Conservation (phyloP, 1,139 yeast species). For the Pichia sp. region DNA sequence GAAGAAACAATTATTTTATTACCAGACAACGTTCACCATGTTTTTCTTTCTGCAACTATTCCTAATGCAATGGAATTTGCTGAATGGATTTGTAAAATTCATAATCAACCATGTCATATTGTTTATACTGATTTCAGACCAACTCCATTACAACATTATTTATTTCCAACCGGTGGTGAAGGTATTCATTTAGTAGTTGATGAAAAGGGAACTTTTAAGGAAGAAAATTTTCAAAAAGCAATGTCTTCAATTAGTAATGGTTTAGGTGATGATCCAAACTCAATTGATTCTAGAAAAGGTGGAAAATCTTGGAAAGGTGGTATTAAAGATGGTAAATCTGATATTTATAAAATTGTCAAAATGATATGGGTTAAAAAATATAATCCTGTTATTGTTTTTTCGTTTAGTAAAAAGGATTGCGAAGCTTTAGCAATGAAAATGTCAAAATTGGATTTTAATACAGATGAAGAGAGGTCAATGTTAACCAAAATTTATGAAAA, state of each 20-base stretch:
- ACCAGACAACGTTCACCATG: conserved; percentile 91
- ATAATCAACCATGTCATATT: conserved; percentile 94
- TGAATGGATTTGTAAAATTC: conserved; percentile 94
- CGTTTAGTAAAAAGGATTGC: conserved; percentile 94
- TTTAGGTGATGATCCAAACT: conserved; percentile 75
- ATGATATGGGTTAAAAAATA: conserved; percentile 95
- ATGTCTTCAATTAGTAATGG: conserved; percentile 87
- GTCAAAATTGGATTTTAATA: conserved; percentile 90
- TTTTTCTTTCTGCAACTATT: conserved; percentile 87
- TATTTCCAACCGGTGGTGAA: conserved; percentile 95
- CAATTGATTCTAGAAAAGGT: conserved; percentile 50
- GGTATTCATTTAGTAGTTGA: conserved; percentile 97
- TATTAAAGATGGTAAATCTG: conserved; percentile 68
- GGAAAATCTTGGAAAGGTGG: conserved; percentile 90
- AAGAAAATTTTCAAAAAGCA: conserved; percentile 96
- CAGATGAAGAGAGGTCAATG: conserved; percentile 86
- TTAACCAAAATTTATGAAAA: conserved; percentile 81
- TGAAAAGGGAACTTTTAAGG: conserved; percentile 92
- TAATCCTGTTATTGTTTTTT: conserved; percentile 96
- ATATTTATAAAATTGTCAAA: conserved; percentile 92
- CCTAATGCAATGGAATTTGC: conserved; percentile 98
- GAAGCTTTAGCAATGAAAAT: conserved; percentile 88
- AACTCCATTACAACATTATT: conserved; percentile 93
- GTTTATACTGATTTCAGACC: conserved; percentile 98
- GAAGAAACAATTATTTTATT: conserved; percentile 95